phyloP scores from a whole-genome alignment of 352 stramenopile species.

The Phytopythium aichiense region DNA sequence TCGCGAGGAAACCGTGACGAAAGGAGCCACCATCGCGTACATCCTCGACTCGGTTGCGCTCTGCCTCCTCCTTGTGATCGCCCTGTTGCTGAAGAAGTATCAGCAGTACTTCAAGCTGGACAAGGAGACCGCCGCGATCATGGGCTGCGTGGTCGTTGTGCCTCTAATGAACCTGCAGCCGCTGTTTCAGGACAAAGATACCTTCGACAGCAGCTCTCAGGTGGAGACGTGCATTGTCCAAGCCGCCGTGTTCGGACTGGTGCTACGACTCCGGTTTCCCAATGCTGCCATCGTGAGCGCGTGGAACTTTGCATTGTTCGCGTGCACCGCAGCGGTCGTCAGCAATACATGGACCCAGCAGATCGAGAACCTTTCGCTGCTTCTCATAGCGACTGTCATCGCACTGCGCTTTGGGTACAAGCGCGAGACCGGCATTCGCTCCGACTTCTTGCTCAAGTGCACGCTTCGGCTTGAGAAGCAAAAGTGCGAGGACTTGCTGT shows the following conservation, averaged over 20 bases:
- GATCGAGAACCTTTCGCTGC: conserved; percentile 37
- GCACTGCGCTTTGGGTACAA: conserved; percentile 58
- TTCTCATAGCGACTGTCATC: conserved; percentile 24
- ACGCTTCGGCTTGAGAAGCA: conserved; percentile 73
- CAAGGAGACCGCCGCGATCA: conserved; percentile 29
- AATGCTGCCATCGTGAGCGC: conserved; percentile 45
- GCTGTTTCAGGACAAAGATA: conserved; percentile 15
- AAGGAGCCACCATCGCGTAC: conserved; percentile 28
- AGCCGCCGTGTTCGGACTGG: conserved; percentile 51
- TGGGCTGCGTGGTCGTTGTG: conserved; percentile 31
- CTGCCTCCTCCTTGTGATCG: conserved; percentile 14
- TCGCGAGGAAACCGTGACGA: conserved; percentile 19
- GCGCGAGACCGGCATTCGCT: conserved; percentile 51
- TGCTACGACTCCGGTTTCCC: conserved; percentile 52
- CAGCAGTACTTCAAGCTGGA: conserved; percentile 22
- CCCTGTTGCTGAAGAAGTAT: conserved; percentile 28
- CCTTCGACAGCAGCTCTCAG: conserved; percentile 4
- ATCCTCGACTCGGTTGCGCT: conserved; percentile 28
- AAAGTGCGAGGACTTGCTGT: conserved; percentile 79
- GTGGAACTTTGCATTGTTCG: conserved; percentile 33
- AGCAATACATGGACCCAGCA: conserved; percentile 32
- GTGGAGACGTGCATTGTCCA: conserved; percentile 51
- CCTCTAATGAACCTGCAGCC: conserved; percentile 35
- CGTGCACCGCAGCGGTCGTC: conserved; percentile 15
- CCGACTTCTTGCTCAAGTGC: conserved; percentile 77